A percentile compares a stretch with the other conserved stretches of the same genome.
These are phyloP conservation scores for Syzygium jambos DNA, from an alignment of 345 rosid species.

Conservation along the genomic window DNA sequence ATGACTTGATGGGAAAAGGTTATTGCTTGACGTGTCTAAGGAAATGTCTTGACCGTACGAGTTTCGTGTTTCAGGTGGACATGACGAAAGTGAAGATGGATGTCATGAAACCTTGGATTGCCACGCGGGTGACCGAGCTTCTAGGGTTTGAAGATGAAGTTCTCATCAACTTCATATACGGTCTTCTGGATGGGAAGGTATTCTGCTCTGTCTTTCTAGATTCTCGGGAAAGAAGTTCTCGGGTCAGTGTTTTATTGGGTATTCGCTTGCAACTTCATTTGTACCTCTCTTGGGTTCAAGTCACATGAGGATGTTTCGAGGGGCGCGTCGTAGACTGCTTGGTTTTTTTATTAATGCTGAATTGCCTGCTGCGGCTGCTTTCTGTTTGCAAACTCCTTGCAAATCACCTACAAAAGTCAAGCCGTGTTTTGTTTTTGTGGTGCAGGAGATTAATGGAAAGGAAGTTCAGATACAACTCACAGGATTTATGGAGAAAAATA, in stretches of 20 bases:
- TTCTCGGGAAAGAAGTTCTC: not conserved
- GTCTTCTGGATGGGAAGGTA: slow-evolving; percentile 82
- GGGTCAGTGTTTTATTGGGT: not conserved
- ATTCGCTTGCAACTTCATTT: not conserved
- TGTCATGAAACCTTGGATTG: slow-evolving; percentile 94
- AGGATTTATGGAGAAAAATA: slow-evolving; percentile 98
- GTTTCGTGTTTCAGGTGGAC: slow-evolving; percentile 48
- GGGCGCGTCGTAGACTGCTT: slow-evolving; percentile 5
- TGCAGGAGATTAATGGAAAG: slow-evolving; percentile 86
- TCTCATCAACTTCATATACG: slow-evolving; percentile 88
- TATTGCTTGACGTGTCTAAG: not conserved
- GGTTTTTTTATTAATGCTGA: not conserved
- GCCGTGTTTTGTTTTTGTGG: not conserved
- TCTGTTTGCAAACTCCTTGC: not conserved
- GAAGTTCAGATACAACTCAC: slow-evolving; percentile 79
- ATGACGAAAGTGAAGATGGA: slow-evolving; percentile 91
- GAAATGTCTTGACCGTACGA: not conserved
- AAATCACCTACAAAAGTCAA: not conserved
- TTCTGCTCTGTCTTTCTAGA: not conserved
- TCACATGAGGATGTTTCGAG: not conserved
- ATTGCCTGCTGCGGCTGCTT: not conserved
- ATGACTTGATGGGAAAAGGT: not conserved
- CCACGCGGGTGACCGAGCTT: slow-evolving; percentile 80
- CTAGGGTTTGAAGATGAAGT: slow-evolving; percentile 99
- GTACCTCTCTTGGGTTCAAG: not conserved